Evolutionary conservation across 2,329 filamentous ascomycete genomes (phyloP).

Genomic region (Tolypocladium tropicale): DNA sequence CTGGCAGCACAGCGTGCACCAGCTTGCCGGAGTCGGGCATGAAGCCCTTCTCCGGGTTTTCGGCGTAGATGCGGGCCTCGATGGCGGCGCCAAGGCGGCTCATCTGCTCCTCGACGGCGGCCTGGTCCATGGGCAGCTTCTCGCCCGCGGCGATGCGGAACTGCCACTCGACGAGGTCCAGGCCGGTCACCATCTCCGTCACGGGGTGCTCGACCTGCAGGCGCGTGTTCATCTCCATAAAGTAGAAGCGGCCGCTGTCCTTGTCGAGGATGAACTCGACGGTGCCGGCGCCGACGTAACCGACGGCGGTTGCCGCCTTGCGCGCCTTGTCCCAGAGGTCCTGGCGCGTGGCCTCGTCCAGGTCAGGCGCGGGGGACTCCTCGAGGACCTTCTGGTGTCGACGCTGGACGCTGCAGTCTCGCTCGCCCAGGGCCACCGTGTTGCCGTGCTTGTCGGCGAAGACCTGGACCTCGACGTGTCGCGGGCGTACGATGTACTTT

Average conservation of each 20-base stretch:
- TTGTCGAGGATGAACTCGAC: constrained; percentile 88
- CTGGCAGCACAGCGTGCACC: constrained; percentile 69
- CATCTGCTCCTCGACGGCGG: constrained; percentile 65
- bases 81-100: constrained; percentile 72
- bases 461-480: constrained; percentile 84
- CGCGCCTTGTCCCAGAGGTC: constrained; percentile 58
- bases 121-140: constrained; percentile 44
- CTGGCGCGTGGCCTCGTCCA: constrained; percentile 45
- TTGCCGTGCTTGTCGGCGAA: constrained; percentile 75
- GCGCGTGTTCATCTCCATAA: constrained; percentile 77
- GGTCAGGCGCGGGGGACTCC: constrained; percentile 69
- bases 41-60: constrained; percentile 86
- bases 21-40: constrained; percentile 87
- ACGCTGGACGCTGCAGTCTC: constrained; percentile 80
- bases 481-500: constrained; percentile 66
- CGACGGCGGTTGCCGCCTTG: constrained; percentile 60
- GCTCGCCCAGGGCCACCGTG: constrained; percentile 74
- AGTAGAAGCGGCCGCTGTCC: constrained; percentile 69
- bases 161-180: constrained; percentile 88
- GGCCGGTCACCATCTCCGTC: constrained; percentile 59
- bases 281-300: constrained; percentile 83
- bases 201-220: constrained; percentile 96
- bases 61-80: constrained; percentile 92
- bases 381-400: constrained; percentile 88
- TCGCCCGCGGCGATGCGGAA: constrained; percentile 61